Conservation (phyloP, 805 yeast species). For the Candida qinlingensis region DNA sequence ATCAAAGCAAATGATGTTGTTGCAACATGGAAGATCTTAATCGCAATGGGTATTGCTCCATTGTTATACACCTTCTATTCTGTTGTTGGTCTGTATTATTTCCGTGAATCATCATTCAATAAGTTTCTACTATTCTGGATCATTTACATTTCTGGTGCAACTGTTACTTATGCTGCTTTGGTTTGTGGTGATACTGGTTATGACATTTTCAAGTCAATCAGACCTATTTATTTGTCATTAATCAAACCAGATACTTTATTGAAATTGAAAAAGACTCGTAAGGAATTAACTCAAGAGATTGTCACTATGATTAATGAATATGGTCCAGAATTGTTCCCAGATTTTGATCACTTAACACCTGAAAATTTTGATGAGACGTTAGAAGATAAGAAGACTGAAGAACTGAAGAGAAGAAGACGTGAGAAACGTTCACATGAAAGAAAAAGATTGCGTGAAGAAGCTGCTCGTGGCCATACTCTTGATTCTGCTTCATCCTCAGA, state of each 20-base stretch:
- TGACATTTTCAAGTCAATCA: slow-evolving; percentile 77
- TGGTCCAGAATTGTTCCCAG: slow-evolving; percentile 86
- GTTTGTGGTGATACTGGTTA: slow-evolving; percentile 90
- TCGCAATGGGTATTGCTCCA: slow-evolving; percentile 87
- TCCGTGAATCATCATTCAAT: slow-evolving; percentile 29
- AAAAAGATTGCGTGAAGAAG: slow-evolving; percentile 6
- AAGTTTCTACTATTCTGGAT: slow-evolving; percentile 29
- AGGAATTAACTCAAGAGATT: slow-evolving; percentile 61
- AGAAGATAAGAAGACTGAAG: slow-evolving; percentile 33
- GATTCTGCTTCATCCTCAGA: slow-evolving; percentile 27
- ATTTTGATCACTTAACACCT: slow-evolving; percentile 49
- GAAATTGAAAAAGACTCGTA: slow-evolving; percentile 57
- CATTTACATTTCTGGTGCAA: slow-evolving; percentile 59
- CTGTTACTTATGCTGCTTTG: slow-evolving; percentile 85
- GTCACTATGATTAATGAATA: slow-evolving; percentile 73
- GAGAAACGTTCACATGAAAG: slow-evolving; percentile 23
- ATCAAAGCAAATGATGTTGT: slow-evolving; percentile 89
- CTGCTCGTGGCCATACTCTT: not conserved
- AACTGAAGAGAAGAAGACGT: slow-evolving; percentile 32
- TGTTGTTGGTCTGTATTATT: slow-evolving; percentile 39
- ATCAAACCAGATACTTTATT: slow-evolving; percentile 51
- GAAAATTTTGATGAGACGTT: slow-evolving; percentile 25
- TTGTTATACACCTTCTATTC: slow-evolving; percentile 79
- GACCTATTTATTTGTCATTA: slow-evolving; percentile 70
- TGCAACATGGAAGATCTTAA: slow-evolving; percentile 95